Evolutionary conservation across 2,329 filamentous ascomycete genomes (phyloP).

Genomic region (Ciborinia camelliae): DNA sequence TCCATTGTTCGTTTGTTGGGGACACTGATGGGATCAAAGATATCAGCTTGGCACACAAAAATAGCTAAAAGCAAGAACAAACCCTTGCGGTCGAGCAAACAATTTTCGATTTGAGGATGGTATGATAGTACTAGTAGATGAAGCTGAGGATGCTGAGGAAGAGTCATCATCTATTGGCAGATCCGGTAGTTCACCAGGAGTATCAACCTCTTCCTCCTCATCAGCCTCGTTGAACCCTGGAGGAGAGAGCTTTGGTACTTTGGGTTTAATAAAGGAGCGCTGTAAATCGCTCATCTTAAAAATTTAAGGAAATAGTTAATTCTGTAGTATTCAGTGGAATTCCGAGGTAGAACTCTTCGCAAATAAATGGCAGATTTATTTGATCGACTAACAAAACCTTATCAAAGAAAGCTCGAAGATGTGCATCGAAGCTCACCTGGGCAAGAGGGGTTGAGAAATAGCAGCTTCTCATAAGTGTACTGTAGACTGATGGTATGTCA

Average conservation of each 20-base stretch:
- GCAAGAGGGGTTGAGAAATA: not conserved
- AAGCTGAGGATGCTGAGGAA: constrained; percentile 69
- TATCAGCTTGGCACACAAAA: constrained; percentile 19
- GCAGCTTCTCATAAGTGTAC: too few species aligned
- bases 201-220: constrained; percentile 43
- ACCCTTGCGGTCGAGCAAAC: constrained; percentile 70
- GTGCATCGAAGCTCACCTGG: not conserved
- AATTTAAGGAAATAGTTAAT: not conserved
- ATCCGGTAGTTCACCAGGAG: constrained; percentile 41
- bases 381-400: not conserved
- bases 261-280: constrained; percentile 73
- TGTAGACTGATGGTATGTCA: too few species aligned
- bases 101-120: constrained; percentile 71
- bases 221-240: constrained; percentile 51
- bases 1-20: constrained; percentile 37
- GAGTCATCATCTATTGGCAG: constrained; percentile 57
- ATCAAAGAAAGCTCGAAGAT: not conserved
- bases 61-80: constrained; percentile 36
- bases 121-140: constrained; percentile 87
- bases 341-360: not conserved
- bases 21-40: constrained; percentile 25
- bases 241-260: constrained; percentile 61
- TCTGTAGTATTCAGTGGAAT: not conserved
- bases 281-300: constrained; percentile 73
- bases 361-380: too few species aligned